Conservation (phyloP, 495 filamentous ascomycete genomes). For the Aspergillus cristatus region DNA sequence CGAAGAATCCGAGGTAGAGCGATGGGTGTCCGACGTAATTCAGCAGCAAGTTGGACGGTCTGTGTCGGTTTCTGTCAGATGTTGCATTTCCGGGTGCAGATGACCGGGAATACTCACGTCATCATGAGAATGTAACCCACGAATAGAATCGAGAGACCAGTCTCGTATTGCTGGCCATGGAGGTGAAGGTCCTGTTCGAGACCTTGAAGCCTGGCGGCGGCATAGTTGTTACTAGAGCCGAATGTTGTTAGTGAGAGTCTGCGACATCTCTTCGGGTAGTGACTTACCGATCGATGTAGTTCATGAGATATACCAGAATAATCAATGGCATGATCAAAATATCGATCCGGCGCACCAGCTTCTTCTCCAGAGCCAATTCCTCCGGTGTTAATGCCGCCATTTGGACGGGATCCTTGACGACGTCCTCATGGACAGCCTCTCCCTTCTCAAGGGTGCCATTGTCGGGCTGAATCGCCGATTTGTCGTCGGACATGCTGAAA, state of each 20-base stretch:
- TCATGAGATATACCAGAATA: constrained; percentile 37
- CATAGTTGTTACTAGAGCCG: constrained; percentile 29
- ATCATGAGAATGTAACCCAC: constrained; percentile 32
- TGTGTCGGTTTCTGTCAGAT: constrained; percentile 7
- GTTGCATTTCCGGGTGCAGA: no score
- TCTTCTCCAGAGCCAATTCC: constrained; percentile 23
- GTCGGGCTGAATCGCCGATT: no score
- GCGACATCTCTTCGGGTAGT: background rate
- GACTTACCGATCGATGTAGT: constrained; percentile 30
- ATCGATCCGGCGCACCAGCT: constrained; percentile 33
- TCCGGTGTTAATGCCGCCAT: background rate
- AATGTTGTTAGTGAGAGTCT: background rate
- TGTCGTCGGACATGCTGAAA: no score
- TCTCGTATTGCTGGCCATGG: constrained; percentile 25
- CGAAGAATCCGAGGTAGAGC: constrained; percentile 25
- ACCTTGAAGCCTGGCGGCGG: constrained; percentile 33
- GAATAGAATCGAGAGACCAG: constrained; percentile 30
- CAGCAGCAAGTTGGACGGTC: constrained; percentile 41
- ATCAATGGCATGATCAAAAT: constrained; percentile 33
- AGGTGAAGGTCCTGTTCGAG: constrained; percentile 30
- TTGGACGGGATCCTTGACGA: no score
- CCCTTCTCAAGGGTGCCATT: no score
- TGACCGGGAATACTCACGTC: constrained; percentile 6
- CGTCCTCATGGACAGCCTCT: no score
- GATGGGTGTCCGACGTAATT: constrained; percentile 30